Conservation (phyloP, 306 rosid species). For the Dicorynia guianensis region DNA sequence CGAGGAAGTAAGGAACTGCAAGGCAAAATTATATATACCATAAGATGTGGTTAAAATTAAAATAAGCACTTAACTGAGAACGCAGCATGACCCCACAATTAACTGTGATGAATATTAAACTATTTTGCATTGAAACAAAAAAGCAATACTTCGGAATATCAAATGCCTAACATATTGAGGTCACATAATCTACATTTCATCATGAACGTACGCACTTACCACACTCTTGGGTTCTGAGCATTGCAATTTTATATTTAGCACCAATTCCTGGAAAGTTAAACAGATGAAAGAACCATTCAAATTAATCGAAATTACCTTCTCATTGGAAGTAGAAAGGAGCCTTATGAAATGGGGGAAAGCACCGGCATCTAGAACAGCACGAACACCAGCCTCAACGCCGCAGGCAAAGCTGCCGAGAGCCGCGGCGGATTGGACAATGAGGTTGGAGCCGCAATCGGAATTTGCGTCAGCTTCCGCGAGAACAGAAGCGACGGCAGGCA, state of each 20-base stretch:
- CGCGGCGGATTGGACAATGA: slow-evolving; percentile 89
- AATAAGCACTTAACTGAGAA: slow-evolving; percentile 20
- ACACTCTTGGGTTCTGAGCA: slow-evolving; percentile 11
- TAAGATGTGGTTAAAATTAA: neutral
- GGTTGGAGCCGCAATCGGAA: slow-evolving; percentile 53
- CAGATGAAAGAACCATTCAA: slow-evolving; percentile 6
- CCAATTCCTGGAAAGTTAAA: slow-evolving; percentile 23
- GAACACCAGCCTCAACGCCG: slow-evolving; percentile 88
- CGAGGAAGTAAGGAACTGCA: neutral
- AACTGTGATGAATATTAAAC: neutral
- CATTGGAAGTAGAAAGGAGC: slow-evolving; percentile 70
- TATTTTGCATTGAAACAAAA: slow-evolving; percentile 1
- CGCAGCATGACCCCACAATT: neutral
- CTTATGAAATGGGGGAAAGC: slow-evolving; percentile 65
- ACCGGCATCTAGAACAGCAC: slow-evolving; percentile 84
- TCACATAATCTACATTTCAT: slow-evolving; percentile 22
- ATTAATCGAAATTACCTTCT: slow-evolving; percentile 61
- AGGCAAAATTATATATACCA: slow-evolving; percentile 4
- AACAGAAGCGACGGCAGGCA: slow-evolving; percentile 71
- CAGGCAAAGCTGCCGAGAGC: slow-evolving; percentile 92
- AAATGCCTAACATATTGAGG: neutral
- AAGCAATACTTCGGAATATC: neutral
- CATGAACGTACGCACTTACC: neutral
- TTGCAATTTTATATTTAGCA: neutral
- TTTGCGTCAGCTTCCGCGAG: slow-evolving; percentile 46